These are phyloP conservation scores for Maudiozyma saulgeensis DNA, from an alignment of 805 yeast species.

Conservation along the genomic window DNA sequence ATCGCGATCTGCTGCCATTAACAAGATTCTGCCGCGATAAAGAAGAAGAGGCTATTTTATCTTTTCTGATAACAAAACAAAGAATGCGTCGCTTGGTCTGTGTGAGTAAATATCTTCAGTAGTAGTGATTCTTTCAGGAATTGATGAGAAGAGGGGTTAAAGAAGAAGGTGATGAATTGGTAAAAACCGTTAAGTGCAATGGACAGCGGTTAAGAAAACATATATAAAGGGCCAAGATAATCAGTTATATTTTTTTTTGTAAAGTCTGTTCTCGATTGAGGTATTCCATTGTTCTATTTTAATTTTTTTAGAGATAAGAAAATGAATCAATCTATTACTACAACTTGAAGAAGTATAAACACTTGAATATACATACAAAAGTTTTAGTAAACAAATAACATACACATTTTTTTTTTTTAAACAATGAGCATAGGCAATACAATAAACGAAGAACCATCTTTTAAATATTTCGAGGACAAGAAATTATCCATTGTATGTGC, in stretches of 20 bases:
- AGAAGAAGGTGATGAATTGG: not conserved
- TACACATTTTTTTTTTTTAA: no score
- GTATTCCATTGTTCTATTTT: not conserved
- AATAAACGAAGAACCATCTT: constrained; percentile 25
- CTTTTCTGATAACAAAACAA: no score
- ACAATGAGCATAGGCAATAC: no score
- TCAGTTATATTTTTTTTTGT: no score
- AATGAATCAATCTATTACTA: no score
- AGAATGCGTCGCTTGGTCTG: no score
- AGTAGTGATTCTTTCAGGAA: no score
- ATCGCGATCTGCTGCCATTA: not conserved
- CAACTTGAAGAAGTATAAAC: not conserved
- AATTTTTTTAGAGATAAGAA: not conserved
- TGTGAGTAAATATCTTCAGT: not conserved
- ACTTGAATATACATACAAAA: not conserved
- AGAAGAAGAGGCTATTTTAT: no score
- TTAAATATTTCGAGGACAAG: constrained; percentile 38
- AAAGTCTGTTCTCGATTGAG: no score
- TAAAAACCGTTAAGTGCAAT: constrained; percentile 2
- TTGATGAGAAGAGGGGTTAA: not conserved
- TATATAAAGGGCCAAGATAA: constrained; percentile 2
- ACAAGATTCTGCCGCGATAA: not conserved
- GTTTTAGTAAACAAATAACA: no score
- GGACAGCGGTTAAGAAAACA: constrained; percentile 1
- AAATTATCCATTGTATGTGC: constrained; percentile 69